These are phyloP conservation scores for Olyra latifolia DNA, from an alignment of 176 grass and related monocot species.

Conservation along the genomic window DNA sequence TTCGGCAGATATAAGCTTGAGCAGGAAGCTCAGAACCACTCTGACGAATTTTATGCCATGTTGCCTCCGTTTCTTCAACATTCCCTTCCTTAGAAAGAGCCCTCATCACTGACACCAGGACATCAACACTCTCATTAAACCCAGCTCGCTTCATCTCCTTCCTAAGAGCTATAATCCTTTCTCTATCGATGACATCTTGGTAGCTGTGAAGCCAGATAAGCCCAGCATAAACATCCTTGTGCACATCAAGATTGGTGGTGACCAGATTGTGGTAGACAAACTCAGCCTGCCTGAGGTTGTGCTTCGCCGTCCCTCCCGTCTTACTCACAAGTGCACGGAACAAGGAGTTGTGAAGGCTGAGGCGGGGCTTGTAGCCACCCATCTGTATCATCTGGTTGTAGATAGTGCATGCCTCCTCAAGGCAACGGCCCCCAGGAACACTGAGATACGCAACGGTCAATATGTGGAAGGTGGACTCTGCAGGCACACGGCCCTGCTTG, in stretches of 20 bases:
- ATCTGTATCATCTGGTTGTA: slow-evolving; percentile 98
- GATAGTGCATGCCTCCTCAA: slow-evolving; percentile 81
- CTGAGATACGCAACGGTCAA: slow-evolving; percentile 83
- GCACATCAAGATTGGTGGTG: slow-evolving; percentile 61
- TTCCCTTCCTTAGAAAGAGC: slow-evolving; percentile 84
- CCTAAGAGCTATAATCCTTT: slow-evolving; percentile 66
- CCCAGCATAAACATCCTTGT: slow-evolving; percentile 76
- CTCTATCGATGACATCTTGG: slow-evolving; percentile 82
- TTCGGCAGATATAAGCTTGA: slow-evolving; percentile 83
- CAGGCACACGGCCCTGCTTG: slow-evolving; percentile 77
- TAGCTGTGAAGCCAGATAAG: slow-evolving; percentile 98
- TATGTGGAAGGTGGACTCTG: slow-evolving; percentile 92
- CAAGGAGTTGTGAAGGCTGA: slow-evolving; percentile 85
- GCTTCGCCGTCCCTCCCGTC: slow-evolving; percentile 69
- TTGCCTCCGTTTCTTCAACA: slow-evolving; percentile 76
- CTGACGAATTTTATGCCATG: slow-evolving; percentile 66
- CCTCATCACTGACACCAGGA: slow-evolving; percentile 88
- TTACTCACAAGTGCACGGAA: slow-evolving; percentile 75
- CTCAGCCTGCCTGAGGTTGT: slow-evolving; percentile 88
- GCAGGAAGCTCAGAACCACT: slow-evolving; percentile 62
- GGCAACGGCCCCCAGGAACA: slow-evolving; percentile 41
- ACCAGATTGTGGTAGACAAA: slow-evolving; percentile 87
- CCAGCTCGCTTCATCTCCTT: slow-evolving; percentile 67
- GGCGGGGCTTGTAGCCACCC: slow-evolving; percentile 74
- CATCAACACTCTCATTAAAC: slow-evolving; percentile 69